A percentile compares a stretch with the other conserved stretches of the same genome.
Evolutionary conservation across 768 basidiomycete genomes (phyloP).

Genomic region (Collybiopsis luxurians): DNA sequence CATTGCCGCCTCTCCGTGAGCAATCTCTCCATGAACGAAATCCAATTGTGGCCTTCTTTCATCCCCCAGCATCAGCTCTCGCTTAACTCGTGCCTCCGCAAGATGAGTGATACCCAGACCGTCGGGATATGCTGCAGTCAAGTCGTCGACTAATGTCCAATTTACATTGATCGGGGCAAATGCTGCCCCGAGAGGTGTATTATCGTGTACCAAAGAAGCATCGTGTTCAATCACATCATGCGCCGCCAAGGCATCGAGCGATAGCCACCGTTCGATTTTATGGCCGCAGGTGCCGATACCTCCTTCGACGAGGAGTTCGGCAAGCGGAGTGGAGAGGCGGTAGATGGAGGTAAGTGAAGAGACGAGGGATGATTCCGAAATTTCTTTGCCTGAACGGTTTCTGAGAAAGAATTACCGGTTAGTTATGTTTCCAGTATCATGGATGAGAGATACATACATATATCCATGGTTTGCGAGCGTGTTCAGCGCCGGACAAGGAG

Average conservation of each 20-base stretch:
- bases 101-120: slow-evolving; percentile 34
- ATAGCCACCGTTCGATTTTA: slow-evolving; percentile 24
- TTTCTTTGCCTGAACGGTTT: slow-evolving; percentile 3
- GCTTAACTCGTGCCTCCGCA: slow-evolving; percentile 32
- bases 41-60: slow-evolving; percentile 24
- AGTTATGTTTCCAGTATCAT: background rate
- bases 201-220: slow-evolving; percentile 39
- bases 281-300: slow-evolving; percentile 30
- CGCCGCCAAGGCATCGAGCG: slow-evolving; percentile 38
- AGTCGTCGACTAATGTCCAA: slow-evolving; percentile 25
- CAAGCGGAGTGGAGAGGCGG: background rate
- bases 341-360: slow-evolving; percentile 1
- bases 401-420: background rate
- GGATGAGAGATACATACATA: background rate
- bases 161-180: slow-evolving; percentile 34
- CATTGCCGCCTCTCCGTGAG: slow-evolving; percentile 42
- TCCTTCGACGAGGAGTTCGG: background rate
- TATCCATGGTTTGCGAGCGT: slow-evolving; percentile 7
- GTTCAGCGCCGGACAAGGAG: slow-evolving; percentile 6
- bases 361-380: background rate
- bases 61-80: slow-evolving; percentile 26
- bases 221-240: slow-evolving; percentile 50
- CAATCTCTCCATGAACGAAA: slow-evolving; percentile 32
- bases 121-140: slow-evolving; percentile 23
- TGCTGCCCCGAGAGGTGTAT: slow-evolving; percentile 25